These are phyloP conservation scores for Penicillium nordicum DNA, from an alignment of 2,329 filamentous ascomycete species.

Conservation along the genomic window DNA sequence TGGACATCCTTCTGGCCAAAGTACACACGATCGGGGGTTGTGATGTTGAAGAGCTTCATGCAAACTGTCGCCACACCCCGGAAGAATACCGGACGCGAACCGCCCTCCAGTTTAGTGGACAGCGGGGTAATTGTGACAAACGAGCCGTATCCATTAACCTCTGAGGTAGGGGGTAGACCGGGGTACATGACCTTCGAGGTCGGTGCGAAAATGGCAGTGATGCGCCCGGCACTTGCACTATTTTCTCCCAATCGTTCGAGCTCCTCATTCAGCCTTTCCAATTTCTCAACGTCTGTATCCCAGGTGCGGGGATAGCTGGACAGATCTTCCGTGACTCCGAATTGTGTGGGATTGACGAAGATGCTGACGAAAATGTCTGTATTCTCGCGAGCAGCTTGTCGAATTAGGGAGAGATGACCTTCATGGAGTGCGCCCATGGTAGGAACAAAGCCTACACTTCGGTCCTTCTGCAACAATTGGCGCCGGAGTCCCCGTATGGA, in stretches of 20 bases:
- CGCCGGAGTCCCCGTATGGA: slow-evolving; percentile 67
- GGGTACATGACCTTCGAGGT: slow-evolving; percentile 85
- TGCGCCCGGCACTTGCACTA: slow-evolving; percentile 52
- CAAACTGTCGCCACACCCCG: slow-evolving; percentile 93
- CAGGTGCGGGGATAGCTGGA: slow-evolving; percentile 87
- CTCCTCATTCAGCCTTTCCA: slow-evolving; percentile 67
- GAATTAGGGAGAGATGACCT: slow-evolving; percentile 82
- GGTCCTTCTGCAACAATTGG: slow-evolving; percentile 62
- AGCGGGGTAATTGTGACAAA: slow-evolving; percentile 91
- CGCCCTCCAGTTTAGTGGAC: slow-evolving; percentile 75
- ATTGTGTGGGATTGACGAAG: slow-evolving; percentile 96
- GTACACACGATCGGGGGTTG: slow-evolving; percentile 73
- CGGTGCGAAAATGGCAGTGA: slow-evolving; percentile 83
- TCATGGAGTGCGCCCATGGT: slow-evolving; percentile 98
- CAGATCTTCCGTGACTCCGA: slow-evolving; percentile 84
- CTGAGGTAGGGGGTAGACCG: slow-evolving; percentile 67
- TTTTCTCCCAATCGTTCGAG: slow-evolving; percentile 57
- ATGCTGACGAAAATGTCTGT: slow-evolving; percentile 85
- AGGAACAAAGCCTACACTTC: slow-evolving; percentile 81
- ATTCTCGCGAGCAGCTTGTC: slow-evolving; percentile 77
- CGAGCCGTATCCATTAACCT: slow-evolving; percentile 72
- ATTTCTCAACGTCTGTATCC: slow-evolving; percentile 67
- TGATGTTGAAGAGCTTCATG: slow-evolving; percentile 87
- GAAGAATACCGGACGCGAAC: slow-evolving; percentile 88
- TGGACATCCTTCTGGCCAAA: slow-evolving; percentile 98